Conservation (phyloP, 2,329 filamentous ascomycete species). For the Cercospora nicotianae region DNA sequence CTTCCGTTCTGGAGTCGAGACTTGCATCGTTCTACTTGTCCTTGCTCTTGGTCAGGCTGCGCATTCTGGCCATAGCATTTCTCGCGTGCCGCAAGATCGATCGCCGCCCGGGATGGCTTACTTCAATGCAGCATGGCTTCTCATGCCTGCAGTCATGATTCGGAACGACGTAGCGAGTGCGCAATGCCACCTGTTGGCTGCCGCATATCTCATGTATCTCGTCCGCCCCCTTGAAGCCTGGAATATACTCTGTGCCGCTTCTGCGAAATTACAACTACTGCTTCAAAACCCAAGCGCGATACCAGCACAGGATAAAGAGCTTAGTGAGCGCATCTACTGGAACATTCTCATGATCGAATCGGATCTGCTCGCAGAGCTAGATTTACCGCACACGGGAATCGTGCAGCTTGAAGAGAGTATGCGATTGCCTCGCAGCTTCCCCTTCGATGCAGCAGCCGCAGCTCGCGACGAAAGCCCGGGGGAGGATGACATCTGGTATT, state of each 20-base stretch:
- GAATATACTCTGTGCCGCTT: slow-evolving; percentile 75
- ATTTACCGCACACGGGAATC: slow-evolving; percentile 79
- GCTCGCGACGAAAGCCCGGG: slow-evolving; percentile 44
- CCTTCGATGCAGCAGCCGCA: slow-evolving; percentile 63
- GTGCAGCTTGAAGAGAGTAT: slow-evolving; percentile 80
- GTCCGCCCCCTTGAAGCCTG: slow-evolving; percentile 81
- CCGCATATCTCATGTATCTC: slow-evolving; percentile 79
- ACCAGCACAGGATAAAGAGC: slow-evolving; percentile 67
- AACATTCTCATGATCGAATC: slow-evolving; percentile 77
- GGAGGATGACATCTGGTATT: slow-evolving; percentile 81
- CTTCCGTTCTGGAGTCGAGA: slow-evolving; percentile 76
- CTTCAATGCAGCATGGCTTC: slow-evolving; percentile 76
- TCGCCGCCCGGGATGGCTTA: slow-evolving; percentile 75
- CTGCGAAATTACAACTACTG: slow-evolving; percentile 76
- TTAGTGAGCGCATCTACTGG: slow-evolving; percentile 80
- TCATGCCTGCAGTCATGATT: slow-evolving; percentile 77
- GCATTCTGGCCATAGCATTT: slow-evolving; percentile 69
- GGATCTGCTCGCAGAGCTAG: slow-evolving; percentile 75
- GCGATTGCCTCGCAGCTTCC: slow-evolving; percentile 74
- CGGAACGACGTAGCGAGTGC: slow-evolving; percentile 74
- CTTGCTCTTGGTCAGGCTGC: slow-evolving; percentile 75
- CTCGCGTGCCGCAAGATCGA: slow-evolving; percentile 65
- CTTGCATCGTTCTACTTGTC: slow-evolving; percentile 77
- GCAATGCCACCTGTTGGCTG: slow-evolving; percentile 77
- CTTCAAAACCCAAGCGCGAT: slow-evolving; percentile 72